A percentile compares a stretch with the other conserved stretches of the same genome.
phyloP scores from a whole-genome alignment of 2,329 filamentous ascomycete species.

The Cryphonectria naterciae region DNA sequence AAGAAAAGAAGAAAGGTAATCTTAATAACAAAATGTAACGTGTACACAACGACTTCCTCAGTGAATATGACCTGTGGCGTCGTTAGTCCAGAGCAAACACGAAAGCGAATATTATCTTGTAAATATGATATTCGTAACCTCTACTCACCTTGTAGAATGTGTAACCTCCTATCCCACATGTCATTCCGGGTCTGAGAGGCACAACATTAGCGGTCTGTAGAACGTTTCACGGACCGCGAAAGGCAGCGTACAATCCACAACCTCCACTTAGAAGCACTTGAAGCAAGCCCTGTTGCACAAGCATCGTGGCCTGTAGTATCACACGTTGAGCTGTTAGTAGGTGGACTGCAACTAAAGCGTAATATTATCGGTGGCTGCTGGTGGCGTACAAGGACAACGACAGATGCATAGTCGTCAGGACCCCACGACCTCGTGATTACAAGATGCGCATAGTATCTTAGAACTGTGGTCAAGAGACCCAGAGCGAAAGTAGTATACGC shows the following conservation, averaged over 20 bases:
- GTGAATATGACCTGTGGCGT: background rate
- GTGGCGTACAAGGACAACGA: background rate
- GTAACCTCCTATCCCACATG: background rate
- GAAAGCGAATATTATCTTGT: background rate
- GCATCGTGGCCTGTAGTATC: background rate
- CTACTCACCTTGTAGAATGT: constrained; percentile 4
- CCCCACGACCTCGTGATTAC: background rate
- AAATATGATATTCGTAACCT: background rate
- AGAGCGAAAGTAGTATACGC: background rate
- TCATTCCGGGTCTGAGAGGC: background rate
- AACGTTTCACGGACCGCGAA: background rate
- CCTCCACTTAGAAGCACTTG: background rate
- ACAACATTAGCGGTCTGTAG: background rate
- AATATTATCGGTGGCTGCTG: background rate
- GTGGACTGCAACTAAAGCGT: background rate
- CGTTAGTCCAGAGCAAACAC: background rate
- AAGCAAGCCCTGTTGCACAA: background rate
- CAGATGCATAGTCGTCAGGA: background rate
- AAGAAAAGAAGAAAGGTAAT: constrained; percentile 10
- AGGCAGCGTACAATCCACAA: background rate
- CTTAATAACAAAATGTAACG: constrained; percentile 8
- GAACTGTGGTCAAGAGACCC: background rate
- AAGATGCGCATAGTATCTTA: background rate
- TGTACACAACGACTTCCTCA: constrained; percentile 1
- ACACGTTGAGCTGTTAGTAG: background rate